Base-by-base conservation (phyloP, 2,329 filamentous ascomycete species). In the Fonsecaea nubica region DNA sequence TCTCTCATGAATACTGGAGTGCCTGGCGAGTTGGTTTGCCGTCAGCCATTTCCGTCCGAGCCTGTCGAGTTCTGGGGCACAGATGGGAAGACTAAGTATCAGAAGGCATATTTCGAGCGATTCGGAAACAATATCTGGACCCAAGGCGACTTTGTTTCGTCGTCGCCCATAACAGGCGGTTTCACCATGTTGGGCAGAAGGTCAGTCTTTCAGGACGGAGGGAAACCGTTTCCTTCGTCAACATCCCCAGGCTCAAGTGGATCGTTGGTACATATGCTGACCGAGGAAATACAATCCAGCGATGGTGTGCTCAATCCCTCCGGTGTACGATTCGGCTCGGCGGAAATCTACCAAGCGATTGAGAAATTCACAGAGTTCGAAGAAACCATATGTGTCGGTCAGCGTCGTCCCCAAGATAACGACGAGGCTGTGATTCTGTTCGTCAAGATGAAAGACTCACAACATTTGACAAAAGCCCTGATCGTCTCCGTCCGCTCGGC, bases 381-480 rank as follows among this genome's bases (percentile, higher is more conserved):
- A 12, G 35, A 36, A 7, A 8, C 35, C 2, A 12, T 36, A 12
- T 36, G 35, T 36, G 91, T 95, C 0, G 92, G 92, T 0, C 91
- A 94, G 78, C 80, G 91, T 18, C 79, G 92, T 30, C 87, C 87
- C 1, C 73, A 79, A 9, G 87, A 89, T 71, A 71, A 72, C 3
- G 86, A 89, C 71, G 86, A 89, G 74, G 82, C 79, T 0, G 86
- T 89, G 0, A 80, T 89, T 72, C 71, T 89, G 21, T 89, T 89
- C 72, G 74, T 88, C 67, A 76, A 86, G 64, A 87, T 89, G 85
- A 83, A 81, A 58, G 84, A 86, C 0, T 90, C 88, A 0, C 74
- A 82, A 33, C 77, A 74, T 18, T 88, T 92, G 69, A 85, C 84
- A 3, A 67, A 77, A 61, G 62, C 77, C 25, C 75, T 94, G 59